phyloP scores from a whole-genome alignment of 2,329 filamentous ascomycete genomes.

The Coniochaeta sp. region DNA sequence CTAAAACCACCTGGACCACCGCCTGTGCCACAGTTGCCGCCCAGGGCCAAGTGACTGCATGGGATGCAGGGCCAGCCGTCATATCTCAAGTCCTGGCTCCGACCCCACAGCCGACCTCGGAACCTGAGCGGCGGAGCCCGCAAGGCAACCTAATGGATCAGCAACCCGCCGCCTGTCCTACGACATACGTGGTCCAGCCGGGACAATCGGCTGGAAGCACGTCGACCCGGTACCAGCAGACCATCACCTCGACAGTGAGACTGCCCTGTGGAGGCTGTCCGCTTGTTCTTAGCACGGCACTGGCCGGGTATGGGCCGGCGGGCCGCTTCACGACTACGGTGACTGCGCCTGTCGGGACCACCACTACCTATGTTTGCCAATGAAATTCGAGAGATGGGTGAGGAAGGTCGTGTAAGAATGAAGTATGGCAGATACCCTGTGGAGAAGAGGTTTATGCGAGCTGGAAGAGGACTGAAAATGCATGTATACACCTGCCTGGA shows the following conservation, averaged over 20 bases:
- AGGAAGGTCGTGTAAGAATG: not conserved
- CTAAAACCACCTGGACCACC: slow-evolving; percentile 18
- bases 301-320: slow-evolving; percentile 15
- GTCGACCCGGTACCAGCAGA: slow-evolving; percentile 11
- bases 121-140: not conserved
- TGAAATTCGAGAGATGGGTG: slow-evolving; percentile 2
- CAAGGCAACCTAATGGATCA: not conserved
- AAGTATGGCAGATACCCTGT: not conserved
- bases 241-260: slow-evolving; percentile 11
- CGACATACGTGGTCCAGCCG: slow-evolving; percentile 13
- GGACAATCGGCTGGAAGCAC: slow-evolving; percentile 13
- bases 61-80: not conserved
- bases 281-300: slow-evolving; percentile 13
- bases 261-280: slow-evolving; percentile 15
- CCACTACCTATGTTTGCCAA: slow-evolving; percentile 14
- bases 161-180: slow-evolving; percentile 9
- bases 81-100: not conserved
- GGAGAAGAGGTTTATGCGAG: not conserved
- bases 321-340: slow-evolving; percentile 13
- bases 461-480: not conserved
- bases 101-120: slow-evolving; percentile 3
- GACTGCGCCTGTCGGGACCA: slow-evolving; percentile 12
- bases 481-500: not conserved
- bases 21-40: slow-evolving; percentile 15
- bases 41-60: not conserved